Percentiles rank a stretch among this genome's conserved stretches.
Conservation (phyloP, 2,329 filamentous ascomycete genomes). For the Trichophyton benhamiae region DNA sequence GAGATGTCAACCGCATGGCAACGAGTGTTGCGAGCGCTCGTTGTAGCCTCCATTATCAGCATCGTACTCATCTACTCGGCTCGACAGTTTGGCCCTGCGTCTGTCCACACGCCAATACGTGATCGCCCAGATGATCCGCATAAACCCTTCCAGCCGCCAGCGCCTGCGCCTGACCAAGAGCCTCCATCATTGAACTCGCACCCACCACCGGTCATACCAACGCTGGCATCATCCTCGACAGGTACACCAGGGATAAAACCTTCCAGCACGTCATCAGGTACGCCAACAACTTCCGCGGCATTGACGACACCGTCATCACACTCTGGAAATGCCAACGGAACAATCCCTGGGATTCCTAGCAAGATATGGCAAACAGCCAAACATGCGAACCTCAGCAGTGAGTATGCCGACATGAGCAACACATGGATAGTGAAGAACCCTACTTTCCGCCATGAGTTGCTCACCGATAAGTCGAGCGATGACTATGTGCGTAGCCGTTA, state of each 20-base stretch:
- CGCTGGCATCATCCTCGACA: neutral
- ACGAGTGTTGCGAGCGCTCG: neutral
- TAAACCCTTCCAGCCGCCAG: neutral
- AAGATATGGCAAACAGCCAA: slow-evolving; percentile 18
- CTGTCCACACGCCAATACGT: neutral
- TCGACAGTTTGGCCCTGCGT: neutral
- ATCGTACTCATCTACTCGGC: neutral
- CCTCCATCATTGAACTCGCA: neutral
- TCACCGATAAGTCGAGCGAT: slow-evolving; percentile 24
- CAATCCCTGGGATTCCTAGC: slow-evolving; percentile 11
- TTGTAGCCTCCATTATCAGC: neutral
- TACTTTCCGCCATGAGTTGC: slow-evolving; percentile 17
- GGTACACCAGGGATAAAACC: neutral
- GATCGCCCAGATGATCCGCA: neutral
- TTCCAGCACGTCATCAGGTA: neutral
- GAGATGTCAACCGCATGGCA: neutral
- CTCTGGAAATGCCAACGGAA: neutral
- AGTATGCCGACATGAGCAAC: slow-evolving; percentile 13
- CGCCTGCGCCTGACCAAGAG: neutral
- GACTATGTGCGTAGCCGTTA: slow-evolving; percentile 25
- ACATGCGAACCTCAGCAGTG: slow-evolving; percentile 16
- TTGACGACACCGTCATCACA: neutral
- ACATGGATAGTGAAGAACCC: slow-evolving; percentile 22
- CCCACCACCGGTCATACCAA: neutral
- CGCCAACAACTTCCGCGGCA: neutral